Evolutionary conservation across 2,329 filamentous ascomycete genomes (phyloP), one percentile per base, ranked within the genome.

Genomic region (Neocucurbitaria cava): DNA sequence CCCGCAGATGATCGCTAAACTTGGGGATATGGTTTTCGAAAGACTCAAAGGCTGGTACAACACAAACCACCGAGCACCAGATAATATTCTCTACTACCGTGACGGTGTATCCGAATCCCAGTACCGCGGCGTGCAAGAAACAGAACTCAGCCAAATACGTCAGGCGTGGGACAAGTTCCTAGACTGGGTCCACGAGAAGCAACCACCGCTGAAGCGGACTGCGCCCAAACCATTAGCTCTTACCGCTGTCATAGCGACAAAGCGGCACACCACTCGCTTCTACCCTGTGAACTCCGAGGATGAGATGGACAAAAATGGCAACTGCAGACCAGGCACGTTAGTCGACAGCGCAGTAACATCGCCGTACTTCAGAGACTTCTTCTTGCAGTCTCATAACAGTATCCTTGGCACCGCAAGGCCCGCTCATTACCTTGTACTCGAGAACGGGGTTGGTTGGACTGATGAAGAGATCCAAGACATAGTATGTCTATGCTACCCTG

Each of bases 351-450:
- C 42, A 8, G 60, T 75, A 36, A 74, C 69, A 0, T 30, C 30
- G 8, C 59, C 63, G 2, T 61, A 61, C 53, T 58, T 59, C 57
- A 56, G 51, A n/a, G 71, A 75, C 49, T 76, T 75, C 64, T 75
- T 58, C 56, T 54, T 76, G 13, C 67, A 70, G 20, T 65, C 69
- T 5, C 72, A 76, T 53, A 44, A 56, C 5, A 57, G 54, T 7
- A 28, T 71, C 33, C 44, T 61, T n/a, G 72, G 70, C 10, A 75
- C 68, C 1, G 67, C 67, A 0, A 52, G 54, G 5, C 58, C 67
- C 2, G 56, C 65, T 0, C 72, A 73, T 49, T 76, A 75, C 52
- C 64, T 31, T 13, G 30, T 31, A 13, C 30, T 31, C 6, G 6
- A 13, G 30, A 31, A 31, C 30, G 30, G 11, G 11, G 15, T 31